These are phyloP conservation scores for Leonotis leonurus DNA, from an alignment of 257 asterid genomes.

Conservation along the genomic window DNA sequence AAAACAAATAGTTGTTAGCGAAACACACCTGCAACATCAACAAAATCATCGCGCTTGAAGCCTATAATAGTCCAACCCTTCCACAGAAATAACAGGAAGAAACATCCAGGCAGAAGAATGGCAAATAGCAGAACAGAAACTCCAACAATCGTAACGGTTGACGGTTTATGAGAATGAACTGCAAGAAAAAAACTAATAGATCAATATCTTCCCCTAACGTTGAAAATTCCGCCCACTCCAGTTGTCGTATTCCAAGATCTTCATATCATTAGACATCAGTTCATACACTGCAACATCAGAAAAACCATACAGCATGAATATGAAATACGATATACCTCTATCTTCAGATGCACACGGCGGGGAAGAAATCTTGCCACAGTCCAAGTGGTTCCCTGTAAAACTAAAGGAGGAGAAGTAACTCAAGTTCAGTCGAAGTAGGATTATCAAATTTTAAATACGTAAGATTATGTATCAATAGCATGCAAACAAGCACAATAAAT, in stretches of 20 bases:
- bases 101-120: constrained; percentile 47
- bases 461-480: not conserved
- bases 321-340: constrained; percentile 40
- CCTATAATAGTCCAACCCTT: constrained; percentile 35
- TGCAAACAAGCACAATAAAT: not conserved
- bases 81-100: constrained; percentile 47
- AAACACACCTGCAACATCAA: constrained; percentile 74
- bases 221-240: not conserved
- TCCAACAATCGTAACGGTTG: constrained; percentile 47
- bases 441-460: not conserved
- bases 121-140: constrained; percentile 46
- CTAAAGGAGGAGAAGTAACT: constrained; percentile 33
- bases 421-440: constrained; percentile 14
- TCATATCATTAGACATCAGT: not conserved
- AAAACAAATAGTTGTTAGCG: not conserved
- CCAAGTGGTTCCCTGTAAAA: constrained; percentile 74
- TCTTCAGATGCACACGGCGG: constrained; percentile 44
- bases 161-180: constrained; percentile 59
- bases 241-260: not conserved
- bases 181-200: constrained; percentile 10
- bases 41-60: constrained; percentile 55
- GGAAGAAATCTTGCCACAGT: constrained; percentile 50
- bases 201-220: not conserved
- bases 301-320: not conserved
- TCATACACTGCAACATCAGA: not conserved